A percentile compares a stretch with the other conserved stretches of the same genome.
Conservation (phyloP, 352 stramenopile genomes). For the Peronospora farinosa region DNA sequence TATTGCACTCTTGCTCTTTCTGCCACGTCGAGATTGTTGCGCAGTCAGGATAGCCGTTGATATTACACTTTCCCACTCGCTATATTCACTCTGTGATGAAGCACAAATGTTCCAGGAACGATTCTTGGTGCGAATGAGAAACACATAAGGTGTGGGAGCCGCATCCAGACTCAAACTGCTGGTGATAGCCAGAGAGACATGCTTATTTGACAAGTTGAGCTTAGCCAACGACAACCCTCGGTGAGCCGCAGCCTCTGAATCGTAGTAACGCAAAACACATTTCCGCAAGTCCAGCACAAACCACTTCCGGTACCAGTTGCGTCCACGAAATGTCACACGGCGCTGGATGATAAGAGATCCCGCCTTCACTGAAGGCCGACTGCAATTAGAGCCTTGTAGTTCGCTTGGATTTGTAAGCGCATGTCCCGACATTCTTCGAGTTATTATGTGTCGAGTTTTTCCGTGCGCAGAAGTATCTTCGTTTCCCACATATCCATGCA, state of each 20-base stretch:
- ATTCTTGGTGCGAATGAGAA: constrained; percentile 56
- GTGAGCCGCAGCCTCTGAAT: constrained; percentile 52
- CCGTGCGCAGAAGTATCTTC: constrained; percentile 18
- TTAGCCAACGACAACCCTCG: constrained; percentile 55
- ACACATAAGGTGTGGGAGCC: constrained; percentile 60
- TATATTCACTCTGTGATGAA: constrained; percentile 43
- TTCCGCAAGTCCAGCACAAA: constrained; percentile 63
- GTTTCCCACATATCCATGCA: constrained; percentile 19
- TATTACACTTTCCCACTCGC: constrained; percentile 71
- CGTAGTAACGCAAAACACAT: constrained; percentile 65
- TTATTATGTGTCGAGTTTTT: constrained; percentile 24
- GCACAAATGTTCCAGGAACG: constrained; percentile 71
- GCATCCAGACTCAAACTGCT: constrained; percentile 46
- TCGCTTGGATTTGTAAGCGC: constrained; percentile 11
- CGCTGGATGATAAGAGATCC: constrained; percentile 65
- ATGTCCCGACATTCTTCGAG: constrained; percentile 17
- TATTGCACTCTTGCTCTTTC: constrained; percentile 28
- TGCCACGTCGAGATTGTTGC: constrained; percentile 41
- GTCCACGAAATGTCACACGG: constrained; percentile 60
- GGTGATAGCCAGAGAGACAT: constrained; percentile 56
- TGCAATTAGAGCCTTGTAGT: neutral
- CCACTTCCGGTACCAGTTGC: constrained; percentile 79
- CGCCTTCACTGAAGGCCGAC: constrained; percentile 31
- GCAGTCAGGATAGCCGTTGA: constrained; percentile 57
- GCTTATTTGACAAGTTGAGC: constrained; percentile 59